phyloP scores from a whole-genome alignment of 108 stramenopile genomes.

The Conticribra weissflogii region DNA sequence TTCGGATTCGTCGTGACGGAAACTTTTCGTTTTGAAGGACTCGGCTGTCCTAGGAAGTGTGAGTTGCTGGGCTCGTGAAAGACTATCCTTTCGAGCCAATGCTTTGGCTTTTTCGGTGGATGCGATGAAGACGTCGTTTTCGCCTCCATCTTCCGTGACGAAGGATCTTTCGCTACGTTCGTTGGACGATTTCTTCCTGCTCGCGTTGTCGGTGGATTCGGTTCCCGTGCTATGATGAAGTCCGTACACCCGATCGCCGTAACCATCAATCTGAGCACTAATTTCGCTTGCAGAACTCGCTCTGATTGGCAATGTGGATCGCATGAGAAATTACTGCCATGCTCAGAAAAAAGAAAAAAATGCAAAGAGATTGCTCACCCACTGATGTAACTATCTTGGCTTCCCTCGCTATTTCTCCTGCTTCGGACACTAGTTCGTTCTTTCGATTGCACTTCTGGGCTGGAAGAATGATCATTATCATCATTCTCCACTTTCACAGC shows the following conservation, averaged over 20 bases:
- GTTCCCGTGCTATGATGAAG: background rate
- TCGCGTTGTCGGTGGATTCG: too few relatives aligned
- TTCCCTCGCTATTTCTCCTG: background rate
- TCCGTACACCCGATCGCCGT: background rate
- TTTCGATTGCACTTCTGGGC: too few relatives aligned
- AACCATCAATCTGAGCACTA: slow-evolving; percentile 16
- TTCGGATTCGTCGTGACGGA: slow-evolving; percentile 5
- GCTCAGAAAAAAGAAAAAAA: background rate
- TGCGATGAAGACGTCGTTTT: background rate
- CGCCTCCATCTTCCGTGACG: background rate
- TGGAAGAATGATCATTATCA: too few relatives aligned
- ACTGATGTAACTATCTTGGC: background rate
- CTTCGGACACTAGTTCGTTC: background rate
- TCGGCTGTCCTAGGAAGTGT: slow-evolving; percentile 2
- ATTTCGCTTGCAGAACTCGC: slow-evolving; percentile 40
- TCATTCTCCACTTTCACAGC: background rate
- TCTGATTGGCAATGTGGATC: too few relatives aligned
- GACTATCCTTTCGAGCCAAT: slow-evolving; percentile 18
- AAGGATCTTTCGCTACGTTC: background rate
- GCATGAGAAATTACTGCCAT: background rate
- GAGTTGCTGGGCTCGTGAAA: slow-evolving; percentile 28
- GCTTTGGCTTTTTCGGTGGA: background rate
- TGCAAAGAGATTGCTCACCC: background rate
- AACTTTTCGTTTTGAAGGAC: slow-evolving; percentile 5
- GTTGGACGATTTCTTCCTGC: background rate